Conservation (phyloP, 2,329 filamentous ascomycete species). For the Colletotrichum liriopes region DNA sequence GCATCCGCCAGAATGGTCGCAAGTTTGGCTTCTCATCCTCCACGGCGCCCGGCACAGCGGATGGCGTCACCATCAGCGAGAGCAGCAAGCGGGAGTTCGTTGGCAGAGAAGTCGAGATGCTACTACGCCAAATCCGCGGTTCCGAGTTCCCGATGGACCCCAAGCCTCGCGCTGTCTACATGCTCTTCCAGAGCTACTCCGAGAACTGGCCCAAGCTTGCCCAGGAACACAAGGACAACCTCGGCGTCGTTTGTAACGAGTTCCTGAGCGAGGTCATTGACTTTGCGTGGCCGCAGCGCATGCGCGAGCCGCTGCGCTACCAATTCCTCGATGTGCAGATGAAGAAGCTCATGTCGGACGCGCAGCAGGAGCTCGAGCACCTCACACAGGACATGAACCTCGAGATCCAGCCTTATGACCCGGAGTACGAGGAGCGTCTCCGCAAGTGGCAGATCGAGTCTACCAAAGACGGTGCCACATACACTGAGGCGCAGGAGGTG, state of each 20-base stretch:
- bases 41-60: slow-evolving; percentile 22
- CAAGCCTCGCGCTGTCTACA: slow-evolving; percentile 68
- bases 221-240: slow-evolving; percentile 69
- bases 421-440: slow-evolving; percentile 67
- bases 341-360: slow-evolving; percentile 62
- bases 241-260: slow-evolving; percentile 69
- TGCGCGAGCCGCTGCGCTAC: slow-evolving; percentile 65
- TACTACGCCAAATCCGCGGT: slow-evolving; percentile 66
- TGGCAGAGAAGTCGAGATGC: slow-evolving; percentile 63
- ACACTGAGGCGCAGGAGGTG: slow-evolving; percentile 67
- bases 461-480: slow-evolving; percentile 61
- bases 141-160: slow-evolving; percentile 69
- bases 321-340: slow-evolving; percentile 67
- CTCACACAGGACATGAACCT: slow-evolving; percentile 67
- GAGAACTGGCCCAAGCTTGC: slow-evolving; percentile 68
- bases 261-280: slow-evolving; percentile 67
- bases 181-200: slow-evolving; percentile 68
- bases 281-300: slow-evolving; percentile 65
- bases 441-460: slow-evolving; percentile 62
- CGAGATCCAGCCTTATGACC: slow-evolving; percentile 68
- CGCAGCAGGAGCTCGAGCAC: slow-evolving; percentile 62
- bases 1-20: slow-evolving; percentile 66
- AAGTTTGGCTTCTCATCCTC: slow-evolving; percentile 61
- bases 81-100: slow-evolving; percentile 65
- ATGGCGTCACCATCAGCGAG: slow-evolving; percentile 51